Evolutionary conservation across 257 asterid species (phyloP), one percentile per base, ranked within the genome.

Genomic region (Solanum microdontum): DNA sequence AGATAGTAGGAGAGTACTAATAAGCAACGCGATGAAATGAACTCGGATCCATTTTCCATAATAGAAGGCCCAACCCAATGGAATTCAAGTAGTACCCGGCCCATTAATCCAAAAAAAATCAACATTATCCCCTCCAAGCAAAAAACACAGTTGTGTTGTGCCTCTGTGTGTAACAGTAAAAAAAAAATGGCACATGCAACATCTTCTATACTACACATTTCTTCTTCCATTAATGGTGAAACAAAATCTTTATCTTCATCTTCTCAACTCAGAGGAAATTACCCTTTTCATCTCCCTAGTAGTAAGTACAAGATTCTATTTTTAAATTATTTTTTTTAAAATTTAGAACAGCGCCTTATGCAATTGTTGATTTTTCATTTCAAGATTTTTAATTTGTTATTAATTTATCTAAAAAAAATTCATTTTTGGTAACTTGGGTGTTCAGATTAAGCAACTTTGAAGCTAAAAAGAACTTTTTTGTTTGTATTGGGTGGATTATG

Each of bases 211-310:
- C 86, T 90, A 24, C 89, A 88, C 11, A 87, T 92, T 79, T 91
- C 93, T 30, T 90, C 93, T 83, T 84, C 92, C 66, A 75, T 91
- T 89, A 85, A 90, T 87, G 91, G 91, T 66, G 92, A 92, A 84
- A 34, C 89, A 55, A 89, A 86, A 77, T 82, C 87, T 45, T 51
- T 62, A 82, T 72, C 90, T 40, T 89, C 93, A 19, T 39, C 93
- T 19, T 89, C 23, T 89, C 93, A 39, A 32, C 92, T 43, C 76
- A 86, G 85, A 89, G 94, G 73, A 15, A 90, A 74, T 89, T 90
- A 87, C 92, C 87, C 55, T 80, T 86, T 86, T 62, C 69, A 62
- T 39, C 73, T 87, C 37, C 60, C 89, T 51, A 83, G 96, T 40
- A 83, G 98, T 94, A 90, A 11, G 95, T 89, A 36, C 55, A 85